phyloP scores from a whole-genome alignment of 495 filamentous ascomycete genomes.

The Choiromyces venosus region DNA sequence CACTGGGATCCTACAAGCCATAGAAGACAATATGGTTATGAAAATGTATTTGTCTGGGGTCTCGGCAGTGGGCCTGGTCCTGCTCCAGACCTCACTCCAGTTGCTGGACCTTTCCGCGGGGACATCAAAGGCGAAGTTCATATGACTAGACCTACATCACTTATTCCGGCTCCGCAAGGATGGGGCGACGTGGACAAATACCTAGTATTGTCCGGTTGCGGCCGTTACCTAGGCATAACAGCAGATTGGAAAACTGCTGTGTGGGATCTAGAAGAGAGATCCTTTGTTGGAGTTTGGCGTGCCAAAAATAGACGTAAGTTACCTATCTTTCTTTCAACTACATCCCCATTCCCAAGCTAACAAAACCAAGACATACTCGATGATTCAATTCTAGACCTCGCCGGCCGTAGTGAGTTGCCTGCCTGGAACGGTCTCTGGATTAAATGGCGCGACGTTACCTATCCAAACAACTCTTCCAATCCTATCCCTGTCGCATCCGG shows the following conservation, averaged over 20 bases:
- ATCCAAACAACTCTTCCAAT: conserved; percentile 6
- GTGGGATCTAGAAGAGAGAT: conserved; percentile 36
- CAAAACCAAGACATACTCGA: conserved; percentile 17
- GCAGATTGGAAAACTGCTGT: conserved; percentile 36
- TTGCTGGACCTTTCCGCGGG: conserved; percentile 20
- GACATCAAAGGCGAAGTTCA: conserved; percentile 22
- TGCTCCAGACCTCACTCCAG: neutral
- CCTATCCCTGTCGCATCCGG: conserved; percentile 13
- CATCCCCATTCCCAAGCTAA: neutral
- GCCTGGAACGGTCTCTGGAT: conserved; percentile 35
- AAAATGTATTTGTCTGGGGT: conserved; percentile 34
- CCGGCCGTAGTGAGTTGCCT: conserved; percentile 23
- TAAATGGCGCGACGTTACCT: conserved; percentile 33
- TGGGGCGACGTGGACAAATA: conserved; percentile 35
- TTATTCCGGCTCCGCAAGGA: conserved; percentile 25
- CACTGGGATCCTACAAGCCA: conserved; percentile 10
- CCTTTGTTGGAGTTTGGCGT: conserved; percentile 35
- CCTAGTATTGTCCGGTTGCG: conserved; percentile 26
- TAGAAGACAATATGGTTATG: conserved; percentile 32
- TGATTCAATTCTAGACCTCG: conserved; percentile 20
- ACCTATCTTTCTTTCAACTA: neutral
- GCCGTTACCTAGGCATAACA: conserved; percentile 24
- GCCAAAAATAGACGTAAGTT: conserved; percentile 23
- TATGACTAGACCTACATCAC: conserved; percentile 15
- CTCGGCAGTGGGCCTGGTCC: conserved; percentile 19